Conservation (phyloP, 1,284 basidiomycete species). For the Moesziomyces parantarcticus region DNA sequence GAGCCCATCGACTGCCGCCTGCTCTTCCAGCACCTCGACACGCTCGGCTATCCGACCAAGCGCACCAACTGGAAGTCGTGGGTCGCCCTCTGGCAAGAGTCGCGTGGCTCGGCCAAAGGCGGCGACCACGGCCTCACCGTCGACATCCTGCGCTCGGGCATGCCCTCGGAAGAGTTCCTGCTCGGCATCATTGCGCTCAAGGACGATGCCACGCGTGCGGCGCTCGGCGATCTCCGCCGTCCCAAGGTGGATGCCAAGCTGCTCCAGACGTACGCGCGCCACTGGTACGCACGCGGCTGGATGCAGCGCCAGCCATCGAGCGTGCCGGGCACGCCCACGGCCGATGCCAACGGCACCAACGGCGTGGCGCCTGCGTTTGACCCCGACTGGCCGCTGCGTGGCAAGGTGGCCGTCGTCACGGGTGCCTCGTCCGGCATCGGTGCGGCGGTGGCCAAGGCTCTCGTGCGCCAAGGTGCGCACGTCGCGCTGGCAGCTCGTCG, state of each 20-base stretch:
- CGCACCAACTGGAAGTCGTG: constrained; percentile 61
- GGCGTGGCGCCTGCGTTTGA: constrained; percentile 29
- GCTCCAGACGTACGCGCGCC: constrained; percentile 61
- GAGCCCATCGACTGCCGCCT: constrained; percentile 55
- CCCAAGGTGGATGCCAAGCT: constrained; percentile 60
- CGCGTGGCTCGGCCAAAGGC: constrained; percentile 42
- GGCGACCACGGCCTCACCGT: constrained; percentile 57
- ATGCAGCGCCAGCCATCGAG: constrained; percentile 45
- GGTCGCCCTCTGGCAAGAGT: constrained; percentile 62
- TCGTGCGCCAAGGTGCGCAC: constrained; percentile 50
- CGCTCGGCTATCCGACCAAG: constrained; percentile 60
- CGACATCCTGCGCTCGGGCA: constrained; percentile 62
- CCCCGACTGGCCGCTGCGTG: constrained; percentile 44
- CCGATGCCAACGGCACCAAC: constrained; percentile 14
- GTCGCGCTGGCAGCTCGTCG: constrained; percentile 52
- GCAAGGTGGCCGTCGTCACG: constrained; percentile 68
- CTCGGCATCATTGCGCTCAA: constrained; percentile 58
- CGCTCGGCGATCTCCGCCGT: constrained; percentile 42
- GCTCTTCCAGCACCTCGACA: constrained; percentile 58
- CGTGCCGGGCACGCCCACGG: constrained; percentile 30
- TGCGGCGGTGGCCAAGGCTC: constrained; percentile 63
- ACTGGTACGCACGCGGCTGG: constrained; percentile 66
- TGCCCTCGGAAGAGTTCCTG: constrained; percentile 61
- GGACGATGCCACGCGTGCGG: constrained; percentile 58
- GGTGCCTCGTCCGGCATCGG: constrained; percentile 69